Conservation (phyloP, 2,329 filamentous ascomycete genomes). For the Ophiostoma ips region DNA sequence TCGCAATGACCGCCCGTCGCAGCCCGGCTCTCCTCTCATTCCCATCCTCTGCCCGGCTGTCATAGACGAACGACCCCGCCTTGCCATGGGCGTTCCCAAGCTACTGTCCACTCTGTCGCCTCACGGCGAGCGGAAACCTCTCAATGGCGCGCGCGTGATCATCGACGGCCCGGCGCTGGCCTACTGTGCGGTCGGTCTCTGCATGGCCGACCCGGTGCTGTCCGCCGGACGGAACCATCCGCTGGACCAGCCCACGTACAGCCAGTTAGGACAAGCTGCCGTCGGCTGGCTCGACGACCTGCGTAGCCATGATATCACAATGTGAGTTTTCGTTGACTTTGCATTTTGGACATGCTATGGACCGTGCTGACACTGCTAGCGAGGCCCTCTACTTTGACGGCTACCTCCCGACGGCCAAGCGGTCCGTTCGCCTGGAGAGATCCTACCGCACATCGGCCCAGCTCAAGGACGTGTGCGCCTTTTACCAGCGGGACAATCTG, state of each 20-base stretch:
- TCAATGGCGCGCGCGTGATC: constrained; percentile 13
- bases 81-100: constrained; percentile 16
- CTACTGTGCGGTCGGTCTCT: constrained; percentile 16
- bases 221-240: constrained; percentile 9
- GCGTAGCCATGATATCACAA: constrained; percentile 7
- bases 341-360: no score
- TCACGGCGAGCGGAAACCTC: constrained; percentile 12
- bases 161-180: constrained; percentile 18
- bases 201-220: constrained; percentile 3
- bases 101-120: constrained; percentile 14
- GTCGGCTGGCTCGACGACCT: constrained; percentile 15
- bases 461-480: constrained; percentile 35
- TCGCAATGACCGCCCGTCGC: neutral
- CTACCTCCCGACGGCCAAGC: constrained; percentile 56
- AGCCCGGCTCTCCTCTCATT: neutral
- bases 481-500: constrained; percentile 12
- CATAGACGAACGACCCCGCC: neutral
- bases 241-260: constrained; percentile 14
- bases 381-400: constrained; percentile 76
- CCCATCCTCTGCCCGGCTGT: neutral
- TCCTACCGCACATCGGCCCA: constrained; percentile 42
- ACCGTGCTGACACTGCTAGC: no score
- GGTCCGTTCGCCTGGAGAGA: constrained; percentile 44
- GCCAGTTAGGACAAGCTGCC: constrained; percentile 12
- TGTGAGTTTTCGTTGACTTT: no score